phyloP scores from a whole-genome alignment of 83 land plant genomes.

The Thuja plicata region DNA sequence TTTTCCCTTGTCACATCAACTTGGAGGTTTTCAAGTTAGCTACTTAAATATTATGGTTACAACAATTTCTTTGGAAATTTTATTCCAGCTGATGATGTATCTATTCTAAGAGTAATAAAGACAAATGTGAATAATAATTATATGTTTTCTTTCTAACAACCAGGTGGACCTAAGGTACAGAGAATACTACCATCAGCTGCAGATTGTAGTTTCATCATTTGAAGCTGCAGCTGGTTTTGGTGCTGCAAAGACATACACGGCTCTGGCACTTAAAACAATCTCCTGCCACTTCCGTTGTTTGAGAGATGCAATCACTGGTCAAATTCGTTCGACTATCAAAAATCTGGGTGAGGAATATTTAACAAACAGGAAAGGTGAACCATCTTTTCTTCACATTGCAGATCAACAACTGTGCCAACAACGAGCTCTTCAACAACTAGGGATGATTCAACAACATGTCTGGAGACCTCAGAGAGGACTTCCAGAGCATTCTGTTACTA shows the following conservation, averaged over 20 bases:
- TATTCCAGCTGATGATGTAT: not conserved
- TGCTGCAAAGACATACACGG: constrained; percentile 80
- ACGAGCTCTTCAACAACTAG: constrained; percentile 77
- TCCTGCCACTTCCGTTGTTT: constrained; percentile 82
- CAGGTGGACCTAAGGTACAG: constrained; percentile 84
- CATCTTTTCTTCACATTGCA: constrained; percentile 64
- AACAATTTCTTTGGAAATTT: not conserved
- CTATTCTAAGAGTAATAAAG: not conserved
- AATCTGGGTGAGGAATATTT: constrained; percentile 73
- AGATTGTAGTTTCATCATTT: constrained; percentile 52
- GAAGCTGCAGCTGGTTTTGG: constrained; percentile 75
- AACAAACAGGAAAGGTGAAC: constrained; percentile 35
- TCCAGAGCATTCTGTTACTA: constrained; percentile 63
- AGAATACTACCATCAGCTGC: constrained; percentile 80
- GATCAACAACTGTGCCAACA: constrained; percentile 87
- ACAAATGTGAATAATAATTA: not conserved
- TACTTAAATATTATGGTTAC: not conserved
- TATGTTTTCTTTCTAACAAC: not conserved
- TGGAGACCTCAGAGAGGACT: constrained; percentile 59
- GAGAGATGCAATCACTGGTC: constrained; percentile 70
- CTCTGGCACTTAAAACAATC: constrained; percentile 76
- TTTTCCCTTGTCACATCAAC: not conserved
- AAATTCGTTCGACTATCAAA: constrained; percentile 58
- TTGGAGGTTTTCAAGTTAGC: not conserved
- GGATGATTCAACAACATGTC: constrained; percentile 52